These are phyloP conservation scores for Aspergillus funiculosus DNA, from an alignment of 495 filamentous ascomycete species.

Conservation along the genomic window DNA sequence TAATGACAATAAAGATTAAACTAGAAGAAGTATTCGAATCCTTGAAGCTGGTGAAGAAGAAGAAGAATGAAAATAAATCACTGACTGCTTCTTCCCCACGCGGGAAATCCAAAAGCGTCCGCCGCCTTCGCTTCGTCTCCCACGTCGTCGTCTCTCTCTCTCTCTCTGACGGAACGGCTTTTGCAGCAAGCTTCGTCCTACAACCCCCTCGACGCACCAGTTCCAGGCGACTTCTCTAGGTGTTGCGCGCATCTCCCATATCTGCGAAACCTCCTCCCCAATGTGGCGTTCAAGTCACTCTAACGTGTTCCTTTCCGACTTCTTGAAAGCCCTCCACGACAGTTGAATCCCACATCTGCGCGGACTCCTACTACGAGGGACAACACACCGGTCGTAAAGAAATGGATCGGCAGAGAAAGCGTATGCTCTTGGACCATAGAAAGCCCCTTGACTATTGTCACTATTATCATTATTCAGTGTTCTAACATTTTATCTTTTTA, in stretches of 20 bases:
- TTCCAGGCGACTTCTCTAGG: constrained; percentile 8
- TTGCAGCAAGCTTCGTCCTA: constrained; percentile 11
- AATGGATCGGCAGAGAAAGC: constrained; percentile 85
- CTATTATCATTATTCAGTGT: neutral
- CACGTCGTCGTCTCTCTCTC: constrained; percentile 6
- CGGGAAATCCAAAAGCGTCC: neutral
- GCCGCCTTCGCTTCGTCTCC: constrained; percentile 18
- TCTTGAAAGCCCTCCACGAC: constrained; percentile 36
- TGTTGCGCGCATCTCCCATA: constrained; percentile 15
- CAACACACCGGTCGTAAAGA: constrained; percentile 18
- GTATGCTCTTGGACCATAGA: constrained; percentile 40
- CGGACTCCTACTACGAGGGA: constrained; percentile 15
- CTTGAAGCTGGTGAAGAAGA: neutral
- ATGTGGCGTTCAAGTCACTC: constrained; percentile 44
- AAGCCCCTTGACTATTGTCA: neutral
- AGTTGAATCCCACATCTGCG: constrained; percentile 20
- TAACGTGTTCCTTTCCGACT: constrained; percentile 36
- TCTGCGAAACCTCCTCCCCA: constrained; percentile 16
- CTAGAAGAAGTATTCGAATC: neutral
- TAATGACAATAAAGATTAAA: too few species aligned
- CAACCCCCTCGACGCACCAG: constrained; percentile 10
- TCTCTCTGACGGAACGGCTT: constrained; percentile 5
- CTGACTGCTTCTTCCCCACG: neutral
- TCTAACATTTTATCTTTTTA: constrained; percentile 17
- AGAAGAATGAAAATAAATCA: neutral